Evolutionary conservation across 2,329 filamentous ascomycete genomes (phyloP), one percentile per base, ranked within the genome.

Genomic region (Camillea tinctor): DNA sequence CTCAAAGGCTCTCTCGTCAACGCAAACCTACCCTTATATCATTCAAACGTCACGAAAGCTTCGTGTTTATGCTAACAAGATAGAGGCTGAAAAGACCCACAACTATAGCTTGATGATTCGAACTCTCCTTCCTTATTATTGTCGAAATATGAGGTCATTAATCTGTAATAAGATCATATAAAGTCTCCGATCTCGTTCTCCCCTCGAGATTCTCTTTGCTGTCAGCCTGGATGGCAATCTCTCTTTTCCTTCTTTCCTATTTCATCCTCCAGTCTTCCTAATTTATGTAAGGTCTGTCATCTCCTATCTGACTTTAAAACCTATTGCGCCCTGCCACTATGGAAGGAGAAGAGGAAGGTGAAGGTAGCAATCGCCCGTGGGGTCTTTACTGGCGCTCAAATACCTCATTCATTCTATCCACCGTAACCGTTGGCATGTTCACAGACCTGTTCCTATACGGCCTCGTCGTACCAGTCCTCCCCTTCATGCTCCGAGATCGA

Each of bases 361-460:
- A n/a, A n/a, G n/a, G n/a, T n/a, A n/a, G 48, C 4, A 56, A 11
- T 49, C 67, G 58, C 1, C 71, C 70, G 8, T 64, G 63, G 55
- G 67, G 50, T 19, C 64, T 74, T 7, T 61, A 58, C 22, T 84
- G 81, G 80, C 80, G 86, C n/a, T 86, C 84, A 11, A 84, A 80
- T 56, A 83, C 82, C 2, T 67, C 79, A 52, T 88, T 88, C 74
- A 86, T 88, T 64, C 70, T 86, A 48, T 72, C 78, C 6, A 87
- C 84, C 2, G 82, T 88, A 13, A 80, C 77, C 3, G 72, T 84
- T 20, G 82, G 80, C 50, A 77, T 84, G 1, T 86, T 85, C 66
- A 83, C 81, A 0, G 84, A 87, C 67, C 72, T 87, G 13, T 87
- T 87, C 68, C 76, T 87, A 1, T 87, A 87, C 67, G 82, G 81